Percentiles rank a stretch among this genome's conserved stretches.
Conservation (phyloP, 768 basidiomycete genomes). For the Boletus speciosus region DNA sequence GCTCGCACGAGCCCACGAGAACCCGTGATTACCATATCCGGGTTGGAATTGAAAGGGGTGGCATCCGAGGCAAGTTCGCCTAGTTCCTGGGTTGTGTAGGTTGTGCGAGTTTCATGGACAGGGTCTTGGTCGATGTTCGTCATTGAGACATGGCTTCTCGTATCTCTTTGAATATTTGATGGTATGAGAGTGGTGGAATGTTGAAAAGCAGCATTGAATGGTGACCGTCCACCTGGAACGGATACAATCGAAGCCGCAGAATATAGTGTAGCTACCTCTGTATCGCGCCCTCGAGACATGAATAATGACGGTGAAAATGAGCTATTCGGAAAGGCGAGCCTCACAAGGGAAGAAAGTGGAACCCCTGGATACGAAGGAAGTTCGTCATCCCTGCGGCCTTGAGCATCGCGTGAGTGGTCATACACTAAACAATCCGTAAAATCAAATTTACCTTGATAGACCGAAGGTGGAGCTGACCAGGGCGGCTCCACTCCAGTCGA, state of each 20-base stretch:
- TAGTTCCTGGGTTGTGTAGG: constrained; percentile 57
- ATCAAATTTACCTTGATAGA: constrained; percentile 20
- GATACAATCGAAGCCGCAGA: constrained; percentile 81
- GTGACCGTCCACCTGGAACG: constrained; percentile 46
- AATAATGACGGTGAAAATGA: constrained; percentile 44
- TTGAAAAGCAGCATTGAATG: constrained; percentile 35
- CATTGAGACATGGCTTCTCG: constrained; percentile 17
- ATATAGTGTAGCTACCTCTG: constrained; percentile 82
- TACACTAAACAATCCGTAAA: not conserved
- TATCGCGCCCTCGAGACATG: constrained; percentile 47
- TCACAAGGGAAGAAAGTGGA: constrained; percentile 67
- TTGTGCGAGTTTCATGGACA: constrained; percentile 40
- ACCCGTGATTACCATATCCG: constrained; percentile 73
- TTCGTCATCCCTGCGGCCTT: constrained; percentile 22
- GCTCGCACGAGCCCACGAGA: constrained; percentile 80
- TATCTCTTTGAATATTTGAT: constrained; percentile 25
- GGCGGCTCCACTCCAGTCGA: constrained; percentile 17
- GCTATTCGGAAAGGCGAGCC: constrained; percentile 65
- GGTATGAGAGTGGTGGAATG: constrained; percentile 25
- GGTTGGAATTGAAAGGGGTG: constrained; percentile 44
- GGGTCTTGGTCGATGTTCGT: constrained; percentile 29
- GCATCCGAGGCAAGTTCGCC: constrained; percentile 86
- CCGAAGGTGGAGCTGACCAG: constrained; percentile 11
- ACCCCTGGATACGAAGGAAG: constrained; percentile 51
- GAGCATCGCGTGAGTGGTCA: constrained; percentile 9